Percentiles rank a stretch among this genome's conserved stretches.
Evolutionary conservation across 208 protist species (phyloP).

Genomic region (Leishmania aethiopica): DNA sequence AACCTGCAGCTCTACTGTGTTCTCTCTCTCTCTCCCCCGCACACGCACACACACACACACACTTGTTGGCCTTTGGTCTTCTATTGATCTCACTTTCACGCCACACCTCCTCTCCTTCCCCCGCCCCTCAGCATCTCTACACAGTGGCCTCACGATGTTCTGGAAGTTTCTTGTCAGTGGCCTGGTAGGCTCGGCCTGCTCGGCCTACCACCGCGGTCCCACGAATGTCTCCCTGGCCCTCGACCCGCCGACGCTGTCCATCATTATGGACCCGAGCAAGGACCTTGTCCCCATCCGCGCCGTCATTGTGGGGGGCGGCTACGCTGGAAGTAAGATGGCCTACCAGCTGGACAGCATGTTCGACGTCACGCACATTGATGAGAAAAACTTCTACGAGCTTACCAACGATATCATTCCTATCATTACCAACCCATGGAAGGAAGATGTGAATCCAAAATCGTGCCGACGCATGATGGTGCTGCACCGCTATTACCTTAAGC

Average conservation of each 20-base stretch:
- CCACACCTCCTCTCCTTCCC: background rate
- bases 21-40: background rate
- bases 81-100: background rate
- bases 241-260: slow-evolving; percentile 59
- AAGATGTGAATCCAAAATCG: slow-evolving; percentile 62
- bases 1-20: background rate
- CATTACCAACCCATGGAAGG: slow-evolving; percentile 60
- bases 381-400: slow-evolving; percentile 90
- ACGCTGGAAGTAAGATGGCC: slow-evolving; percentile 71
- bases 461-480: slow-evolving; percentile 76
- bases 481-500: slow-evolving; percentile 89
- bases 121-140: background rate
- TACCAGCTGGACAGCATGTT: slow-evolving; percentile 90
- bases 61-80: background rate
- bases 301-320: slow-evolving; percentile 87
- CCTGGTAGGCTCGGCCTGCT: slow-evolving; percentile 42
- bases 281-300: slow-evolving; percentile 72
- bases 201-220: slow-evolving; percentile 31
- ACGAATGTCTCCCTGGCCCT: slow-evolving; percentile 46
- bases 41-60: background rate
- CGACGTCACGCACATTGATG: slow-evolving; percentile 84
- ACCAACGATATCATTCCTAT: slow-evolving; percentile 87
- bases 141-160: slow-evolving; percentile 37
- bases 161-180: slow-evolving; percentile 53
- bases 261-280: slow-evolving; percentile 82